These are phyloP conservation scores for Trametes hirsuta DNA, from an alignment of 1,284 basidiomycete species.

Conservation along the genomic window DNA sequence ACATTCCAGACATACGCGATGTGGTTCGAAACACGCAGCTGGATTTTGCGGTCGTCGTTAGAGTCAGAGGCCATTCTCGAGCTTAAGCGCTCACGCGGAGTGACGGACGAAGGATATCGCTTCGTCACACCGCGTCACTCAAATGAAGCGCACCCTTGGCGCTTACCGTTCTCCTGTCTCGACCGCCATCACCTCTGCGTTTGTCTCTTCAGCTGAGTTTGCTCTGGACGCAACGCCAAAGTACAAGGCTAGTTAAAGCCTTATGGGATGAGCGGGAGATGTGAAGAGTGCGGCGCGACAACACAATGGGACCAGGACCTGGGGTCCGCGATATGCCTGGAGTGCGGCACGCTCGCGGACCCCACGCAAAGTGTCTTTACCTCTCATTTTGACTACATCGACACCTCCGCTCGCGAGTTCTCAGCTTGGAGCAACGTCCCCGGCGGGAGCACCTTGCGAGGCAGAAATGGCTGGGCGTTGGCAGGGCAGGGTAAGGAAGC, in stretches of 20 bases:
- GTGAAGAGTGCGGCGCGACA: conserved; percentile 54
- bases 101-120: background rate
- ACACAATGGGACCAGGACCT: conserved; percentile 59
- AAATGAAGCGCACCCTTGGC: background rate
- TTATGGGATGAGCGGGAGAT: conserved; percentile 39
- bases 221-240: background rate
- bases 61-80: conserved; percentile 24
- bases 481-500: conserved; percentile 64
- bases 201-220: background rate
- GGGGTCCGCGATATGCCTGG: conserved; percentile 62
- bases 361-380: conserved; percentile 60
- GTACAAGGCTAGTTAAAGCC: conserved; percentile 6
- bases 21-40: conserved; percentile 67
- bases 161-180: background rate
- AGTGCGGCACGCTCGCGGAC: conserved; percentile 68
- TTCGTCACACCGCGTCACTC: conserved; percentile 16
- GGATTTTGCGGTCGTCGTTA: conserved; percentile 22
- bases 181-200: conserved; percentile 11
- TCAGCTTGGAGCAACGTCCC: conserved; percentile 32
- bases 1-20: conserved; percentile 81
- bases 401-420: conserved; percentile 35
- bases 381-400: conserved; percentile 41
- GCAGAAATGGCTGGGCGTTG: conserved; percentile 55
- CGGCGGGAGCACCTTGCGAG: conserved; percentile 45
- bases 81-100: conserved; percentile 7